phyloP scores from a whole-genome alignment of 371 early-diverging fungal genomes.

The Mucor lusitanicus region DNA sequence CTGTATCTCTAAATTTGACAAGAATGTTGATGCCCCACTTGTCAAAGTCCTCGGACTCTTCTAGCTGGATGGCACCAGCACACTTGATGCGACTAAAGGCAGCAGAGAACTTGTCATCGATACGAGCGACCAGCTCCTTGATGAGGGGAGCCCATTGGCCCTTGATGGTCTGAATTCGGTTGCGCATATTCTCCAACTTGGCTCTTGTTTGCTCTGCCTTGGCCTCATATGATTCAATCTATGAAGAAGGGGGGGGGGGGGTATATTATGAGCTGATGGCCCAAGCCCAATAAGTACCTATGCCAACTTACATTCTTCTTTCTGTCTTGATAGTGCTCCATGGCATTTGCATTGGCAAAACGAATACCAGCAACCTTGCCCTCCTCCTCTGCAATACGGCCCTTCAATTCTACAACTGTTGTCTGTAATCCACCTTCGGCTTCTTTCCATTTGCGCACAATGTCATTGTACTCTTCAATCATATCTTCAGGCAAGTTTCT shows the following conservation, averaged over 20 bases:
- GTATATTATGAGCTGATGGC: no score
- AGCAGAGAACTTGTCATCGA: slow-evolving; percentile 71
- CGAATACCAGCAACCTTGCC: slow-evolving; percentile 53
- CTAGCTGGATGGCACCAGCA: slow-evolving; percentile 82
- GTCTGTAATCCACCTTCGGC: slow-evolving; percentile 30
- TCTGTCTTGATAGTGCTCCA: slow-evolving; percentile 69
- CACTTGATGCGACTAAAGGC: slow-evolving; percentile 90
- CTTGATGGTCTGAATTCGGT: slow-evolving; percentile 42
- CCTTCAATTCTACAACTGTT: slow-evolving; percentile 19
- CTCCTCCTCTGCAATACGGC: slow-evolving; percentile 56
- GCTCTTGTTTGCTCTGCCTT: slow-evolving; percentile 39
- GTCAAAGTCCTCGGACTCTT: slow-evolving; percentile 78
- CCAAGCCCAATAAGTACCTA: no score
- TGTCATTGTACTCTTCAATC: slow-evolving; percentile 51
- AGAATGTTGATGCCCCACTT: slow-evolving; percentile 97
- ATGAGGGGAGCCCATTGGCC: slow-evolving; percentile 74
- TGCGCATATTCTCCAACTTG: slow-evolving; percentile 25
- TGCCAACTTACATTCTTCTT: slow-evolving; percentile 49
- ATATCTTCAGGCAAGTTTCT: slow-evolving; percentile 44
- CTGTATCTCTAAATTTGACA: slow-evolving; percentile 91
- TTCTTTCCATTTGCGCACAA: slow-evolving; percentile 33
- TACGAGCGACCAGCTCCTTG: slow-evolving; percentile 52
- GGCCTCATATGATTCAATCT: slow-evolving; percentile 29
- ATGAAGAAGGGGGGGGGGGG: no score
- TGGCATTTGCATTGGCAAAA: slow-evolving; percentile 52